Evolutionary conservation across 2,329 filamentous ascomycete genomes (phyloP).

Genomic region (Arthrobotrys entomopaga): DNA sequence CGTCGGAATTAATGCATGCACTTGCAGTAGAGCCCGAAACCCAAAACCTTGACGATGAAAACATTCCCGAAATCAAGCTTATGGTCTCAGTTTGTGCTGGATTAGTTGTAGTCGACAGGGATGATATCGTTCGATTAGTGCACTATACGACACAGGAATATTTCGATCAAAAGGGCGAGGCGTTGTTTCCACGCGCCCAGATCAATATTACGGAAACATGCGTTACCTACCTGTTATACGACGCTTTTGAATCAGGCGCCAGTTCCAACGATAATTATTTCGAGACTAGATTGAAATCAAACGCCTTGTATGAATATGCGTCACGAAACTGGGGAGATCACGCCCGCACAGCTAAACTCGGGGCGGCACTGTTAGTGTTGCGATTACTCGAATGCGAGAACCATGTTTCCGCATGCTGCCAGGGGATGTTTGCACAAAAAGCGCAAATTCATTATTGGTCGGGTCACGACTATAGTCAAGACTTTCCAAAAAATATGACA

Average conservation of each 20-base stretch:
- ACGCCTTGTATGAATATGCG: slow-evolving; percentile 20
- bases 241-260: background rate
- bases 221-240: slow-evolving; percentile 28
- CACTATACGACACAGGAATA: slow-evolving; percentile 60
- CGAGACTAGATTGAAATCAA: background rate
- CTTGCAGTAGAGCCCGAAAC: slow-evolving; percentile 20
- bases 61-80: slow-evolving; percentile 1
- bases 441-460: background rate
- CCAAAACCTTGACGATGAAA: slow-evolving; percentile 9
- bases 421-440: background rate
- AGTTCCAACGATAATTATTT: background rate
- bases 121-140: slow-evolving; percentile 58
- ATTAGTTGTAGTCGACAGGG: slow-evolving; percentile 59
- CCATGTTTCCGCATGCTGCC: background rate
- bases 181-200: background rate
- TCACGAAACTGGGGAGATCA: slow-evolving; percentile 28
- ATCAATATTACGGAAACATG: slow-evolving; percentile 11
- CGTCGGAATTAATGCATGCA: slow-evolving; percentile 12
- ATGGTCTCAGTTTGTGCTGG: slow-evolving; percentile 57
- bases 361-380: background rate
- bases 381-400: background rate
- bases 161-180: slow-evolving; percentile 31
- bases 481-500: background rate
- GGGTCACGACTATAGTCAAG: background rate
- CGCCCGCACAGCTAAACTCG: background rate